These are phyloP conservation scores for Ophiostoma perfectum DNA, from an alignment of 2,329 filamentous ascomycete species.

Conservation along the genomic window DNA sequence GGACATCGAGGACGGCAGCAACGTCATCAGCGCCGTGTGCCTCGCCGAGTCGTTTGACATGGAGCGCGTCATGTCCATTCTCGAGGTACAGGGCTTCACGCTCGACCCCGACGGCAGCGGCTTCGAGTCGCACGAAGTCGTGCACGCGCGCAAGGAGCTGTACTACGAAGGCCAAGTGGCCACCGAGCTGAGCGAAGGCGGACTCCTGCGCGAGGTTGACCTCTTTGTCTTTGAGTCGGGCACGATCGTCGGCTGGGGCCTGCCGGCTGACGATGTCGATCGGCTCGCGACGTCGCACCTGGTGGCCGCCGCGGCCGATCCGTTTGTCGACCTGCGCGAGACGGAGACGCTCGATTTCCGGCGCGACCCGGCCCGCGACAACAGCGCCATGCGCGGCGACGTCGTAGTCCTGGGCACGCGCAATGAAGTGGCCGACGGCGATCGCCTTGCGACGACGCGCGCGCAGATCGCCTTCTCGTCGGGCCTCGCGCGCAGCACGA, in stretches of 20 bases:
- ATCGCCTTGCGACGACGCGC: conserved; percentile 57
- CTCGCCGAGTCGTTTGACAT: conserved; percentile 61
- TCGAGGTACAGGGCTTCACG: conserved; percentile 54
- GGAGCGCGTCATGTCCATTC: conserved; percentile 52
- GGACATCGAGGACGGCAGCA: conserved; percentile 33
- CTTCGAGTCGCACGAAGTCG: conserved; percentile 57
- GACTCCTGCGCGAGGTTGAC: conserved; percentile 62
- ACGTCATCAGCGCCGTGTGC: conserved; percentile 54
- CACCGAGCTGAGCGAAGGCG: not conserved
- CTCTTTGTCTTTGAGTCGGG: conserved; percentile 95
- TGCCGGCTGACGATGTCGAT: conserved; percentile 68
- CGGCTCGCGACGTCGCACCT: conserved; percentile 66
- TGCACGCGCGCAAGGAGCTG: conserved; percentile 48
- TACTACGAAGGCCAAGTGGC: conserved; percentile 38
- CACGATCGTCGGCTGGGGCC: conserved; percentile 86
- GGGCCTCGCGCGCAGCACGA: conserved; percentile 84
- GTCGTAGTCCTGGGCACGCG: conserved; percentile 84
- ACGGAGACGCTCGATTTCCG: conserved; percentile 86
- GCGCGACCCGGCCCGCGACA: conserved; percentile 66
- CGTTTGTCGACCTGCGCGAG: conserved; percentile 67
- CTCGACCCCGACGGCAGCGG: conserved; percentile 58
- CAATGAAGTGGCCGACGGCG: conserved; percentile 42
- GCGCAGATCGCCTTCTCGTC: conserved; percentile 97
- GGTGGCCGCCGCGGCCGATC: conserved; percentile 67
- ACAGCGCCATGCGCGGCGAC: conserved; percentile 79